These are phyloP conservation scores for Hanseniaspora valbyensis DNA, from an alignment of 805 yeast genomes.

Conservation along the genomic window DNA sequence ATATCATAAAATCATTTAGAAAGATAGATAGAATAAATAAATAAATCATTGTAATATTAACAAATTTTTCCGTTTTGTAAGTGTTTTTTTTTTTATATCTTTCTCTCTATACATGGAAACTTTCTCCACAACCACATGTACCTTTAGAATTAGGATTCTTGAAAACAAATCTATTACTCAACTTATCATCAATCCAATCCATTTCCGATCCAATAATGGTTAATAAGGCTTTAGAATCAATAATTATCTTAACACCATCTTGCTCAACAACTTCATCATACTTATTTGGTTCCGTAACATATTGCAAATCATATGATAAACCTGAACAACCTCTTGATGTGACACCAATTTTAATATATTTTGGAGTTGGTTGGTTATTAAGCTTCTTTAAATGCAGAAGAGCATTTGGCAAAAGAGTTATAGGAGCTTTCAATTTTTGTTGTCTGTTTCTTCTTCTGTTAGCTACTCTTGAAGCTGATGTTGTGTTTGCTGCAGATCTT, in stretches of 20 bases:
- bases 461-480: constrained; percentile 15
- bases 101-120: constrained; percentile 70
- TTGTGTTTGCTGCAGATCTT: constrained; percentile 5
- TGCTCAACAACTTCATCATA: constrained; percentile 89
- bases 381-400: constrained; percentile 56
- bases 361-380: constrained; percentile 72
- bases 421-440: constrained; percentile 74
- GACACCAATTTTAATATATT: constrained; percentile 87
- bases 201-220: constrained; percentile 93
- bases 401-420: constrained; percentile 69
- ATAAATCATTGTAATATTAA: background rate
- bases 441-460: constrained; percentile 46
- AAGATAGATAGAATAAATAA: background rate
- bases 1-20: too few relatives aligned
- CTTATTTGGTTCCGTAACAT: constrained; percentile 82
- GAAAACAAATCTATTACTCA: constrained; percentile 80
- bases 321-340: constrained; percentile 96
- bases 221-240: constrained; percentile 92
- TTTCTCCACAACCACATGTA: constrained; percentile 97
- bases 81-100: background rate
- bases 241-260: constrained; percentile 83
- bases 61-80: background rate
- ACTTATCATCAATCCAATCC: constrained; percentile 96
- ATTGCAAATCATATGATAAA: constrained; percentile 78
- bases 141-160: constrained; percentile 95